Percentiles rank a stretch among this genome's conserved stretches.
Conservation (phyloP, 176 grass and related monocot genomes). For the Cenchrus americanus region DNA sequence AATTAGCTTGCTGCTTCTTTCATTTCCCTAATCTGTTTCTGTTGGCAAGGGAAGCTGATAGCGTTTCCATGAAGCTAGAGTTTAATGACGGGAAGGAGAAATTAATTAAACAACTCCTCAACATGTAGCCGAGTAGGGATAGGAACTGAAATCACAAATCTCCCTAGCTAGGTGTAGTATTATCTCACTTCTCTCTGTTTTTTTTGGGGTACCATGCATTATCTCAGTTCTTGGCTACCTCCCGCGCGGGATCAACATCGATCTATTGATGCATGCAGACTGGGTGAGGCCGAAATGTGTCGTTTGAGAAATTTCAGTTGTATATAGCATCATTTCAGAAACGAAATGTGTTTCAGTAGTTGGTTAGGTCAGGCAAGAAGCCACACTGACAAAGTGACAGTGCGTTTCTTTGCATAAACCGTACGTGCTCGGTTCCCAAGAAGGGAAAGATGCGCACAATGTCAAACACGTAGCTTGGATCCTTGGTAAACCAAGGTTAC, state of each 20-base stretch:
- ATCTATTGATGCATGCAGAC: background rate
- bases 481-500: slow-evolving; percentile 26
- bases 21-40: background rate
- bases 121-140: background rate
- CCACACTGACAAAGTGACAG: background rate
- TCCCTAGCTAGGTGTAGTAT: too few species aligned
- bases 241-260: background rate
- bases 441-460: slow-evolving; percentile 1
- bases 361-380: background rate
- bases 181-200: too few species aligned
- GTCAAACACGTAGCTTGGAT: slow-evolving; percentile 44
- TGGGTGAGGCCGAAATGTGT: background rate
- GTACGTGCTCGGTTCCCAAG: background rate
- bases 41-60: background rate
- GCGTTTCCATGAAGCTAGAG: slow-evolving; percentile 27
- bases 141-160: background rate
- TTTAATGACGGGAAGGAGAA: slow-evolving; percentile 7
- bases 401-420: background rate
- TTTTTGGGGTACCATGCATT: background rate
- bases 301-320: background rate
- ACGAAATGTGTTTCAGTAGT: background rate
- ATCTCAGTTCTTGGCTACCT: background rate
- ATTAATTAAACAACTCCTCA: background rate
- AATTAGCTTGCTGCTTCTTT: background rate
- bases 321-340: background rate